phyloP scores from a whole-genome alignment of 192 early-diverging fungal species.

The Podila minutissima region DNA sequence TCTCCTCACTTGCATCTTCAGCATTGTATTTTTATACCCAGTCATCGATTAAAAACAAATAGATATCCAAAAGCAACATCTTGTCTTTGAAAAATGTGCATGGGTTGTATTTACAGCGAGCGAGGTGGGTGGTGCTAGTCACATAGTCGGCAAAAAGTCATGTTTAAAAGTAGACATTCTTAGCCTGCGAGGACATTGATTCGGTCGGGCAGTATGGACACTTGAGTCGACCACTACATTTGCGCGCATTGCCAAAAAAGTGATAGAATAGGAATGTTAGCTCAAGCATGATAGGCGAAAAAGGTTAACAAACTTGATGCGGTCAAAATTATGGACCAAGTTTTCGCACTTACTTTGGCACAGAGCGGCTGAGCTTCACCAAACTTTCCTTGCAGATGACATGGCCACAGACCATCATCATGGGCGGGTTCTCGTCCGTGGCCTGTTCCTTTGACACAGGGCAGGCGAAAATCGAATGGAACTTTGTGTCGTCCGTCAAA shows the following conservation, averaged over 20 bases:
- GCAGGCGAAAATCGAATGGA: slow-evolving; percentile 96
- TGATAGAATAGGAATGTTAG: slow-evolving; percentile 5
- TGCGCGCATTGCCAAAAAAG: not conserved
- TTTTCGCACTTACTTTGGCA: slow-evolving; percentile 52
- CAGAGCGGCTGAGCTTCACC: slow-evolving; percentile 78
- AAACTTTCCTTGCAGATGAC: slow-evolving; percentile 94
- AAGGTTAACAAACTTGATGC: not conserved
- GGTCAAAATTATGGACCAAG: not conserved
- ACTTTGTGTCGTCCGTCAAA: slow-evolving; percentile 84
- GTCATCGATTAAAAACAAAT: too few relatives aligned
- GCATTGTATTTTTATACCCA: too few relatives aligned
- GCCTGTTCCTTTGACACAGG: slow-evolving; percentile 97
- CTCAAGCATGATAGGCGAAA: not conserved
- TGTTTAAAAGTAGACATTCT: slow-evolving; percentile 79
- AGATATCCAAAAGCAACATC: too few relatives aligned
- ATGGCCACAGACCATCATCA: slow-evolving; percentile 98
- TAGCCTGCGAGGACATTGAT: slow-evolving; percentile 79
- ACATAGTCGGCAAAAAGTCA: too few relatives aligned
- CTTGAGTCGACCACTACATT: slow-evolving; percentile 78
- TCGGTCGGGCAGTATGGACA: slow-evolving; percentile 98
- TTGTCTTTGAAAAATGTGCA: too few relatives aligned
- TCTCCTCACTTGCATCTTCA: too few relatives aligned
- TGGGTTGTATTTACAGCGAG: too few relatives aligned
- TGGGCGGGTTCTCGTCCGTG: slow-evolving; percentile 93
- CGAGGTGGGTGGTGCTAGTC: too few relatives aligned